Evolutionary conservation across 306 rosid genomes (phyloP).

Genomic region (Quillaja saponaria): DNA sequence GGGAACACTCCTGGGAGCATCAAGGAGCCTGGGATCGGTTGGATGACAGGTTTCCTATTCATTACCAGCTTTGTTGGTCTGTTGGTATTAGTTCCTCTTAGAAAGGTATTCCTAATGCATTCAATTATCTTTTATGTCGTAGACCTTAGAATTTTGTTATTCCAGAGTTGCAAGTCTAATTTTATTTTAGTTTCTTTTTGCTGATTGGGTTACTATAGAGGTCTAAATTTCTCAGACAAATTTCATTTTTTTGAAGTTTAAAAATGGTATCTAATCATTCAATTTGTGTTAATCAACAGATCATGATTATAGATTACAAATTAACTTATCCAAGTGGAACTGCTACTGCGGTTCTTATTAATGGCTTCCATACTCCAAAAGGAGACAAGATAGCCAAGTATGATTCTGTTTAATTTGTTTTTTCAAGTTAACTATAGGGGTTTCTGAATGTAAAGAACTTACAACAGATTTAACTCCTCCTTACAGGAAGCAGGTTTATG

Average conservation of each 20-base stretch:
- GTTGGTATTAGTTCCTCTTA: conserved; percentile 85
- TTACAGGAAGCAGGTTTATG: conserved; percentile 85
- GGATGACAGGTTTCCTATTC: conserved; percentile 94
- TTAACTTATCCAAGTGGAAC: conserved; percentile 94
- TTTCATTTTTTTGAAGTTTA: conserved; percentile 13
- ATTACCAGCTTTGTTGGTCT: conserved; percentile 92
- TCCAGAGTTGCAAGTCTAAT: not conserved
- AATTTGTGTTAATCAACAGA: conserved; percentile 53
- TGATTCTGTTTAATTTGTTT: conserved; percentile 13
- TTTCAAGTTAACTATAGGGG: not conserved
- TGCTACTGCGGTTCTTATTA: conserved; percentile 97
- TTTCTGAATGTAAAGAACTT: conserved; percentile 32
- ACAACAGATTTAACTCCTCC: conserved; percentile 22
- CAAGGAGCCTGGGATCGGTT: conserved; percentile 85
- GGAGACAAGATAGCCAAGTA: conserved; percentile 90
- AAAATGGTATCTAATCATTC: conserved; percentile 20
- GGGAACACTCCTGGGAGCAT: conserved; percentile 80
- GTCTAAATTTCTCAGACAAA: not conserved
- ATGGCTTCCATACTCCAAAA: conserved; percentile 90
- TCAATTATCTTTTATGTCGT: conserved; percentile 1
- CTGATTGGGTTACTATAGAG: not conserved
- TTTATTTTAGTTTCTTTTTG: not conserved
- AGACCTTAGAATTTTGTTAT: conserved; percentile 1
- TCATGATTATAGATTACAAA: conserved; percentile 92
- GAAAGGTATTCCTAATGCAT: conserved; percentile 62